Evolutionary conservation across 2,329 filamentous ascomycete species (phyloP).

Genomic region (Nemania sp.): DNA sequence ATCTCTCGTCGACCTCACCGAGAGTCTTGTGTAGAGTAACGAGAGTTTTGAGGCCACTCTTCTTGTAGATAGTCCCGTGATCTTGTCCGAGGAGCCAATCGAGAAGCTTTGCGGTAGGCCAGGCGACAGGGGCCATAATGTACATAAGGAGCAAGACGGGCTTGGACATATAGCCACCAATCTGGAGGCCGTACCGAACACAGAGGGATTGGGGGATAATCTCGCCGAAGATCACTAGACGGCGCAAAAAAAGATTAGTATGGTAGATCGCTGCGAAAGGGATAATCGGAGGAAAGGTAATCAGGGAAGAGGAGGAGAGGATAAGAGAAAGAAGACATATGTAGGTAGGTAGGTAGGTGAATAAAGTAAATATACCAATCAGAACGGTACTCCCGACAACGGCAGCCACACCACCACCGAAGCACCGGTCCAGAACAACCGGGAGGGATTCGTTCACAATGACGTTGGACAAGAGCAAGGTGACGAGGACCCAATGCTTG

Average conservation of each 20-base stretch:
- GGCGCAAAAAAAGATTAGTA: slow-evolving; percentile 32
- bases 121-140: slow-evolving; percentile 84
- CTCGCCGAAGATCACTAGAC: slow-evolving; percentile 96
- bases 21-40: slow-evolving; percentile 93
- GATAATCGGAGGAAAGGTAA: neutral
- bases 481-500: slow-evolving; percentile 98
- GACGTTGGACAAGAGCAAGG: slow-evolving; percentile 90
- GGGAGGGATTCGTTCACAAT: slow-evolving; percentile 97
- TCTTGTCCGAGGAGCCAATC: slow-evolving; percentile 93
- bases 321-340: too few relatives aligned
- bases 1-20: slow-evolving; percentile 81
- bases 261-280: neutral
- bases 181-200: slow-evolving; percentile 92
- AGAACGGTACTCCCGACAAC: slow-evolving; percentile 90
- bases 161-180: slow-evolving; percentile 91
- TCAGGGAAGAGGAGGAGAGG: neutral
- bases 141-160: slow-evolving; percentile 91
- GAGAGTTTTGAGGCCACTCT: slow-evolving; percentile 93
- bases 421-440: slow-evolving; percentile 89
- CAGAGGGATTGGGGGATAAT: slow-evolving; percentile 95
- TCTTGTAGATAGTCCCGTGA: slow-evolving; percentile 97
- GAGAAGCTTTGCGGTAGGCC: slow-evolving; percentile 93
- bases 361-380: slow-evolving; percentile 86
- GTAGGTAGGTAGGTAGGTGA: too few relatives aligned
- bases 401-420: slow-evolving; percentile 93